Evolutionary conservation across 2,329 filamentous ascomycete genomes (phyloP), one percentile per base, ranked within the genome.

Genomic region (Ophiosphaerella narmari): DNA sequence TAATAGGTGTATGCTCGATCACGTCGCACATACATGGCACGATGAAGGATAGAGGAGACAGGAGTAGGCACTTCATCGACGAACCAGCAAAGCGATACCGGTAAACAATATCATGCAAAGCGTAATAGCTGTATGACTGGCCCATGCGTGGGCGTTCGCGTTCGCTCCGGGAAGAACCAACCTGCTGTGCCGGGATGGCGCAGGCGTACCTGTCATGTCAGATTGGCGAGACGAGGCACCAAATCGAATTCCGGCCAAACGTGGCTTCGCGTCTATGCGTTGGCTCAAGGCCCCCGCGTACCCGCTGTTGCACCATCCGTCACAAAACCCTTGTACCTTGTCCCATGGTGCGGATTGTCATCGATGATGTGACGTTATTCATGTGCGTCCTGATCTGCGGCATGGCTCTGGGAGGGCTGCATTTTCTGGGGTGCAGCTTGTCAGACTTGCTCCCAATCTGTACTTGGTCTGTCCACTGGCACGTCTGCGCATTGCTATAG

Each of bases 321-420:
- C 35, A 46, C 50, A 57, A 43, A 47, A 52, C 43, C 56, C 56
- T 52, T 52, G 53, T 57, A 59, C 56, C 56, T 54, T 57, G 55
- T 44, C 34, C 49, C 31, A 33, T 34, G 32, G 13, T 48, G 13
- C 40, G 34, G 32, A 38, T 42, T 43, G 8, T 16, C 26, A 29
- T 42, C 18, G 11, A 43, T 38, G 11, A 36, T 39, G 46, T 48
- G 43, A 36, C 37, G 36, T 54, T 50, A 37, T 37, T 51, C 46
- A 37, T 37, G 42, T 39, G 40, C 41, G 32, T 26, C 46, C 46
- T 45, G 42, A 50, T 50, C 32, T 49, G 39, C 46, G 23, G 43
- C 43, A 39, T 36, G 32, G 29, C 23, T 11, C 23, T 29, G 8
- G 36, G 38, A 36, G 38, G 18, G 42, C 39, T 16, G 35, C 39